These are phyloP conservation scores for Blastobotrys buckinghamii DNA, from an alignment of 1,139 yeast genomes.

Conservation along the genomic window DNA sequence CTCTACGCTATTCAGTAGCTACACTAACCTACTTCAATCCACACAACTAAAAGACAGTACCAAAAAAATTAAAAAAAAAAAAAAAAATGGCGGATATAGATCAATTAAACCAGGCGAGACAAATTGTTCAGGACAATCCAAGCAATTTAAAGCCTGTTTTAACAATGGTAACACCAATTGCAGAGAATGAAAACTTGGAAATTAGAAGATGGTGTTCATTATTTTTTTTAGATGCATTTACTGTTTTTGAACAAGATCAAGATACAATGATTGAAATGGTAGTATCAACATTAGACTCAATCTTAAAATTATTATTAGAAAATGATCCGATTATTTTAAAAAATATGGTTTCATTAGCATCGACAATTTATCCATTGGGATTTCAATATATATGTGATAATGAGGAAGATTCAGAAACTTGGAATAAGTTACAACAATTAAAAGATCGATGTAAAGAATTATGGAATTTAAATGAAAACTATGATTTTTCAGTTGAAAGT, in stretches of 20 bases:
- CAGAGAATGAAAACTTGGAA: conserved; percentile 13
- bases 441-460: conserved; percentile 30
- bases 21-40: too few species aligned
- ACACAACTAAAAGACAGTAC: too few species aligned
- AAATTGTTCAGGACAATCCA: conserved; percentile 34
- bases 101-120: conserved; percentile 35
- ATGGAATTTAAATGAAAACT: conserved; percentile 27
- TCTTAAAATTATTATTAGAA: conserved; percentile 27
- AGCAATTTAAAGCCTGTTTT: conserved; percentile 34
- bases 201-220: conserved; percentile 37
- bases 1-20: too few species aligned
- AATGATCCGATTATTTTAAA: conserved; percentile 28
- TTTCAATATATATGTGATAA: conserved; percentile 29
- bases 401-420: conserved; percentile 24
- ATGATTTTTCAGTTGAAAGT: conserved; percentile 42
- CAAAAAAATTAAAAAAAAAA: too few species aligned
- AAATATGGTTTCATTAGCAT: conserved; percentile 28
- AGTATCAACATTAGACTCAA: conserved; percentile 29
- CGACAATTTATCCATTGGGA: conserved; percentile 33
- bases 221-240: conserved; percentile 37
- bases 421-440: conserved; percentile 29
- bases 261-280: conserved; percentile 24
- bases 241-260: conserved; percentile 22
- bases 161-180: conserved; percentile 34
- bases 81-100: conserved; percentile 14